Evolutionary conservation across 192 early-diverging fungal species (phyloP), one percentile per base, ranked within the genome.

Genomic region (Coemansia sp.): DNA sequence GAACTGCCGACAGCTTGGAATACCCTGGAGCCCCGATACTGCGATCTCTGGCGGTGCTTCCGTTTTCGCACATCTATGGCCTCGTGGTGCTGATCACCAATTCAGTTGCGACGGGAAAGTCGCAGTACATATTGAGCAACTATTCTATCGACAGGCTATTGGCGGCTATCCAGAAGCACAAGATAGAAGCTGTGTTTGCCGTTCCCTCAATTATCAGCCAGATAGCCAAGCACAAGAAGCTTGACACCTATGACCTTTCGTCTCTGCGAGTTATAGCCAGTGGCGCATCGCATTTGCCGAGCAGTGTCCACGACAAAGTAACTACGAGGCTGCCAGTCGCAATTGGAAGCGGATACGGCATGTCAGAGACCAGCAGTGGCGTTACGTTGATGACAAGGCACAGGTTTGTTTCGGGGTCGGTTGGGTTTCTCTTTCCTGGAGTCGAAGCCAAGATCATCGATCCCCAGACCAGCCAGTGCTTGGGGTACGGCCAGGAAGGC

Each of bases 211-310:
- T 85, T 26, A 14, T 73, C 59, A 72, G 91, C 16, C 84, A 81
- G 38, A 64, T 96, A 33, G 86, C 88, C 13, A 91, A 91, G 53
- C 66, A 83, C 53, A 83, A 88, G 26, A 68, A 87, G 48, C 84
- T 93, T 13, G 71, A 79, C 18, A 76, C 88, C 13, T 95, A 86
- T 65, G 83, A 92, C 56, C 75, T 95, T 41, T 82, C 86, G 0
- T 86, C 85, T 16, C 82, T 94, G 6, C 70, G 79, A 10, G 59
- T 71, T 20, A 59, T 92, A 26, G 69, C 84, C 37, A 85, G 83
- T 52, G 92, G 91, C 18, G 93, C 91, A 2, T 93, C 92, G 6
- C 89, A 92, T 9, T 73, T 93, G 16, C 76, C 83, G 3, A 67
- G 68, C 28, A 85, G 91, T 14, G 66, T 90, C 7, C 71, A 83